Percentiles rank a stretch among this genome's conserved stretches.
Evolutionary conservation across 768 basidiomycete genomes (phyloP).

Genomic region (Boletus edulis): DNA sequence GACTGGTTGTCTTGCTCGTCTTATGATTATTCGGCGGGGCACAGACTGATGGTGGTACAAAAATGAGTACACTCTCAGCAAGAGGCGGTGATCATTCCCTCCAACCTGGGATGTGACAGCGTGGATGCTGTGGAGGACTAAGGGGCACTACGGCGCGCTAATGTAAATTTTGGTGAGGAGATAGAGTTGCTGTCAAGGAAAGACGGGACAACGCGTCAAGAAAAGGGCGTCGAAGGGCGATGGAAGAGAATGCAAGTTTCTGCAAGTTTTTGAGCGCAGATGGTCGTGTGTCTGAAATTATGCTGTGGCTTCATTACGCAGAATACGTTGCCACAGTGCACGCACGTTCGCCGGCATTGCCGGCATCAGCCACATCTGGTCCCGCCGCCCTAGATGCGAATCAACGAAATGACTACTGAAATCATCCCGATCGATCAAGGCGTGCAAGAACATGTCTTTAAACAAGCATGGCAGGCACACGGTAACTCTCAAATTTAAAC

Average conservation of each 20-base stretch:
- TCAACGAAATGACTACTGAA: constrained; percentile 23
- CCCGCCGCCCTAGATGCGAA: constrained; percentile 9
- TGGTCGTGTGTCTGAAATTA: constrained; percentile 41
- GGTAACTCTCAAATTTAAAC: constrained; percentile 22
- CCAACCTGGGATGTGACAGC: constrained; percentile 9
- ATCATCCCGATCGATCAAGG: constrained; percentile 11
- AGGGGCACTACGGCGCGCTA: constrained; percentile 12
- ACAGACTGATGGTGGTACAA: constrained; percentile 3
- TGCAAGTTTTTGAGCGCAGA: constrained; percentile 24
- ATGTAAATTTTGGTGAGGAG: constrained; percentile 2
- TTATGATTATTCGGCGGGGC: not conserved
- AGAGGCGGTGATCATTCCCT: not conserved
- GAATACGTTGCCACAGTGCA: constrained; percentile 21
- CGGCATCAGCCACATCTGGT: constrained; percentile 13
- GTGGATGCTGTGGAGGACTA: constrained; percentile 4
- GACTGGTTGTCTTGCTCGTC: not conserved
- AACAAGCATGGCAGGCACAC: constrained; percentile 15
- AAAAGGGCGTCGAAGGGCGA: constrained; percentile 3
- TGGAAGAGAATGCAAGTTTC: constrained; percentile 14
- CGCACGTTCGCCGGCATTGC: constrained; percentile 39
- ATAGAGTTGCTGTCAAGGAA: constrained; percentile 8
- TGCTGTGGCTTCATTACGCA: constrained; percentile 20
- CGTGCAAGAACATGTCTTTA: constrained; percentile 1
- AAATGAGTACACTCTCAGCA: constrained; percentile 4
- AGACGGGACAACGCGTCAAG: not conserved